Conservation (phyloP, 352 stramenopile species). For the Globisporangium cederbergense region DNA sequence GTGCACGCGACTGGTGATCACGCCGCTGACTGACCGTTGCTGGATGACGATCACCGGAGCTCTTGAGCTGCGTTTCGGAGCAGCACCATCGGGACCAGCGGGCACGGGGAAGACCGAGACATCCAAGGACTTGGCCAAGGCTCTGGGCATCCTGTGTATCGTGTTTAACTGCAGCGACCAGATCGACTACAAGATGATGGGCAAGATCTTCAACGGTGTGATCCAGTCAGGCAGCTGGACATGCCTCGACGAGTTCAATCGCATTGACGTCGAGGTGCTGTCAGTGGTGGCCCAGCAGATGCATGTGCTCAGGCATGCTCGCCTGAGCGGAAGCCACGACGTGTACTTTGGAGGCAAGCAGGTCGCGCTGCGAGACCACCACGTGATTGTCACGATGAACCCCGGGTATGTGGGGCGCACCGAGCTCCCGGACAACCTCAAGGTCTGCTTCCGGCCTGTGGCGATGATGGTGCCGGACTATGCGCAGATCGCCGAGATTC, state of each 20-base stretch:
- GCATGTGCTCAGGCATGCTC: slow-evolving; percentile 52
- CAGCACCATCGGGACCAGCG: slow-evolving; percentile 83
- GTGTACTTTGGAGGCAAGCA: slow-evolving; percentile 55
- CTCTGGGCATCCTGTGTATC: slow-evolving; percentile 90
- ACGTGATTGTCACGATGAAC: slow-evolving; percentile 90
- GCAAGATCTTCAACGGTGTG: slow-evolving; percentile 84
- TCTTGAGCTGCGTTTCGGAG: slow-evolving; percentile 85
- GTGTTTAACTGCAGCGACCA: slow-evolving; percentile 96
- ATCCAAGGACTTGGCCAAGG: slow-evolving; percentile 91
- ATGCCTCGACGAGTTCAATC: slow-evolving; percentile 90
- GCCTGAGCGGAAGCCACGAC: slow-evolving; percentile 28
- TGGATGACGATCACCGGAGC: slow-evolving; percentile 93
- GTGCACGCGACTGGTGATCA: slow-evolving; percentile 90
- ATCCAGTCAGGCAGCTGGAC: slow-evolving; percentile 75
- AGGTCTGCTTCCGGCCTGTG: slow-evolving; percentile 78
- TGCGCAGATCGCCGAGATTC: slow-evolving; percentile 78
- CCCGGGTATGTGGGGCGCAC: slow-evolving; percentile 74
- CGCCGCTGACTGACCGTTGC: slow-evolving; percentile 90
- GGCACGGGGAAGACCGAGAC: slow-evolving; percentile 94
- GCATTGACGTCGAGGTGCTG: slow-evolving; percentile 86
- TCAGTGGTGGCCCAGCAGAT: slow-evolving; percentile 88
- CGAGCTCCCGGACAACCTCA: slow-evolving; percentile 84
- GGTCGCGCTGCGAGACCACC: slow-evolving; percentile 58
- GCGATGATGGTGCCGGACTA: slow-evolving; percentile 91
- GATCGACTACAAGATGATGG: slow-evolving; percentile 90